A percentile compares a stretch with the other conserved stretches of the same genome.
Conservation (phyloP, 176 grass and related monocot species). For the Thalia dealbata region DNA sequence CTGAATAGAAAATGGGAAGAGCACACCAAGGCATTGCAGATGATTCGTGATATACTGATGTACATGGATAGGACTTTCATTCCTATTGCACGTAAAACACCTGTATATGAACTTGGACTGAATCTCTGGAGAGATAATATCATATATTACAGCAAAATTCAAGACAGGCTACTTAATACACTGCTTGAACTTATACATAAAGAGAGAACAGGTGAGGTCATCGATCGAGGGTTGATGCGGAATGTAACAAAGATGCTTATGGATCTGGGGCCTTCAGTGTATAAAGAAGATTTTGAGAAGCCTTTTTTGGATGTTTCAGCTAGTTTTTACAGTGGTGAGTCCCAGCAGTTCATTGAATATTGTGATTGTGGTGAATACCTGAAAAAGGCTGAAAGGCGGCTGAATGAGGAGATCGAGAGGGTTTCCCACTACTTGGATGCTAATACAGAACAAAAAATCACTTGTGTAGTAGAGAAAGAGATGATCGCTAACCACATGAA, state of each 20-base stretch:
- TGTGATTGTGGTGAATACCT: conserved; percentile 89
- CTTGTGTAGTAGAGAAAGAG: conserved; percentile 82
- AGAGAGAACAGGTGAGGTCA: conserved; percentile 78
- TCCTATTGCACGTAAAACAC: background rate
- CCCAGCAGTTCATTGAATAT: conserved; percentile 75
- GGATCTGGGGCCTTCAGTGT: conserved; percentile 84
- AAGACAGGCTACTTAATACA: conserved; percentile 33
- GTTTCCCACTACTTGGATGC: conserved; percentile 82
- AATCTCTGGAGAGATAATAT: conserved; percentile 15
- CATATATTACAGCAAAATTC: conserved; percentile 3
- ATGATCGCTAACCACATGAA: conserved; percentile 98
- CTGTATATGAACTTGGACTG: conserved; percentile 9
- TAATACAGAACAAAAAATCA: conserved; percentile 74
- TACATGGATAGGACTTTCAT: conserved; percentile 25
- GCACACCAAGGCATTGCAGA: conserved; percentile 6
- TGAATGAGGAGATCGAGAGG: conserved; percentile 92
- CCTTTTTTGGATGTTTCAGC: conserved; percentile 75
- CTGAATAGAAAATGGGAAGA: conserved; percentile 17
- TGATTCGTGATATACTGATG: background rate
- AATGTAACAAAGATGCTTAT: conserved; percentile 93
- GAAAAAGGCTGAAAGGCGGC: conserved; percentile 72
- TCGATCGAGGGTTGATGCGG: conserved; percentile 82
- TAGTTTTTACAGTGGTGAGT: conserved; percentile 75
- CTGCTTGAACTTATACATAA: conserved; percentile 74
- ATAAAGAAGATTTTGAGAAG: conserved; percentile 95